Evolutionary conservation across 208 protist species (phyloP).

Genomic region (Trypanosoma mega): DNA sequence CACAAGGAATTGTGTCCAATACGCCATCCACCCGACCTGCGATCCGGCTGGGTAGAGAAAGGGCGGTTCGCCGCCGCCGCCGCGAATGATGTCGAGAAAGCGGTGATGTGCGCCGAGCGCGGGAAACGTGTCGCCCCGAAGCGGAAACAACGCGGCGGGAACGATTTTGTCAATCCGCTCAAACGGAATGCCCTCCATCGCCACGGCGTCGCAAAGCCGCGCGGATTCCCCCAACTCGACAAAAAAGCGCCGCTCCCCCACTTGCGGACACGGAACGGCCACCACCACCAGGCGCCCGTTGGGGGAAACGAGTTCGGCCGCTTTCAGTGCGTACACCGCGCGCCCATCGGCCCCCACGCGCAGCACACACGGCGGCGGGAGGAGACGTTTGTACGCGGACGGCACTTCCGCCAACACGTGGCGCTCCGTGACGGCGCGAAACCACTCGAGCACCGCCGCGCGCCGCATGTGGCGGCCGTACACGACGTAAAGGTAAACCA

Average conservation of each 20-base stretch:
- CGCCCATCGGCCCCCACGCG: constrained; percentile 24
- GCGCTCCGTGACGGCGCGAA: constrained; percentile 48
- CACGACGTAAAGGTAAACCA: constrained; percentile 62
- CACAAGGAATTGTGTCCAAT: constrained; percentile 42
- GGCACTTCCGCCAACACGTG: constrained; percentile 75
- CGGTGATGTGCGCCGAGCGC: constrained; percentile 75
- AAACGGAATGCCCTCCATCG: constrained; percentile 76
- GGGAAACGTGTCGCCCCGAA: constrained; percentile 80
- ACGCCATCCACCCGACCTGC: constrained; percentile 40
- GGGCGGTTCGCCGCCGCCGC: constrained; percentile 48
- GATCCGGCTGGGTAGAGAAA: constrained; percentile 74
- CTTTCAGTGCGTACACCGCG: constrained; percentile 51
- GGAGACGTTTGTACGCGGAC: constrained; percentile 54
- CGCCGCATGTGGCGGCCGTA: constrained; percentile 45
- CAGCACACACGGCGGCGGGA: constrained; percentile 67
- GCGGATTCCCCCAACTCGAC: constrained; percentile 48
- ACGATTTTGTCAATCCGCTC: constrained; percentile 66
- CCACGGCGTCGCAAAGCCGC: constrained; percentile 49
- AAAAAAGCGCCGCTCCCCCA: constrained; percentile 60
- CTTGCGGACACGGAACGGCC: constrained; percentile 68
- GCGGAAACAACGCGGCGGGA: constrained; percentile 66
- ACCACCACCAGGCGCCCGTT: constrained; percentile 58
- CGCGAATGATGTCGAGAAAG: constrained; percentile 74
- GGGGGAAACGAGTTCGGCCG: constrained; percentile 57
- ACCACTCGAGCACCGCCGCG: constrained; percentile 54